Base-by-base conservation (phyloP, 2,329 filamentous ascomycete species). In the Penicillium hesseltinei region DNA sequence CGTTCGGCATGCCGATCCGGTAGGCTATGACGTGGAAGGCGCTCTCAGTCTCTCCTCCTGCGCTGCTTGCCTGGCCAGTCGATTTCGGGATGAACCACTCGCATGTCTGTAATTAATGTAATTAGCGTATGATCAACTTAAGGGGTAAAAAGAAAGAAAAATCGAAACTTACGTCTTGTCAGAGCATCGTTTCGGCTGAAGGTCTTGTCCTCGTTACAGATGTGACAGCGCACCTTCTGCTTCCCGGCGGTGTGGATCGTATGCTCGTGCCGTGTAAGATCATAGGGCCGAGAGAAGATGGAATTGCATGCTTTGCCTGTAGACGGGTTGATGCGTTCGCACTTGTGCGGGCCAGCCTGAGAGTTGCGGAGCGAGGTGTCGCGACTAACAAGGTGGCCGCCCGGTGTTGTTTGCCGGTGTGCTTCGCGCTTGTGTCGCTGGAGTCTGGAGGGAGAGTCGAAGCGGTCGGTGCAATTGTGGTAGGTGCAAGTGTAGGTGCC, bases 401-500 rank as follows among this genome's bases (percentile, higher is more conserved):
- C 54, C 75, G 82, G 67, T 81, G 75, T 87, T n/a, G 84, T 85
- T 66, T 91, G 88, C 48, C 93, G 86, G 73, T 99, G 94, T 5
- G 88, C 90, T 71, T 99, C 94, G 25, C 92, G 87, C 80, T 97
- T 97, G 79, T 99, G 94, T 77, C 94, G 94, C 73, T 97, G 92
- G 4, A 99, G 82, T 65, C 92, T 86, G 9, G 86, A 82, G 5
- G 92, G 91, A 1, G 91, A 91, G 65, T 96, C 91, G 70, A 99
- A 99, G 52, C 94, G 89, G 64, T 89, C 81, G 0, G 87, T 88
- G 71, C 94, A 97, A 11, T 92, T 91, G 69, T 96, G 92, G 68
- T 96, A 96, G 0, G 92, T 97, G 75, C 94, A 99, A 1, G 92
- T 96, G 77, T 97, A 99, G 0, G 92, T 96, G 13, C 93, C 93